These are phyloP conservation scores for Xylaria longipes DNA, from an alignment of 495 filamentous ascomycete genomes.

Conservation along the genomic window DNA sequence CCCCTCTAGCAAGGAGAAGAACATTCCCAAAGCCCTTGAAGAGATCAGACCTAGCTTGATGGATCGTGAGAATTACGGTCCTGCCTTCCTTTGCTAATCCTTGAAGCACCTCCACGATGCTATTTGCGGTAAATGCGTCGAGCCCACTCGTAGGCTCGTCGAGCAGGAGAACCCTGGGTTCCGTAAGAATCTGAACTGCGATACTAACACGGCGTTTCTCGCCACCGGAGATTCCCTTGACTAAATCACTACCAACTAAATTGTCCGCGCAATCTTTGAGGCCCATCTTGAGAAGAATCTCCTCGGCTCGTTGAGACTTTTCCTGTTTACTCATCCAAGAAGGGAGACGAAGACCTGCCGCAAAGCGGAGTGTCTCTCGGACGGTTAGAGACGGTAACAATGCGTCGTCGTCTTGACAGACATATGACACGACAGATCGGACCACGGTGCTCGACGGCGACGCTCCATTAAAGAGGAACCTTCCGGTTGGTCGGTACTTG, in stretches of 20 bases:
- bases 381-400: constrained; percentile 76
- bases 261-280: constrained; percentile 80
- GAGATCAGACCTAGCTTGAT: constrained; percentile 75
- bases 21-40: constrained; percentile 74
- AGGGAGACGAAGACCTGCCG: constrained; percentile 71
- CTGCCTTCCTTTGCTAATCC: constrained; percentile 74
- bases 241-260: constrained; percentile 69
- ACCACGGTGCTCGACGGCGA: constrained; percentile 68
- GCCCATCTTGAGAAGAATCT: constrained; percentile 74
- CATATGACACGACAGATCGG: constrained; percentile 73
- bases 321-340: constrained; percentile 68
- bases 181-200: constrained; percentile 76
- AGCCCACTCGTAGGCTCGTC: constrained; percentile 80
- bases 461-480: constrained; percentile 71
- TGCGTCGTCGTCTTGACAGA: constrained; percentile 78
- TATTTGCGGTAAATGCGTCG: constrained; percentile 77
- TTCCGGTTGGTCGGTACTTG: constrained; percentile 43
- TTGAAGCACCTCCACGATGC: constrained; percentile 73
- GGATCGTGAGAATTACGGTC: constrained; percentile 75
- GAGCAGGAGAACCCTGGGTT: constrained; percentile 70
- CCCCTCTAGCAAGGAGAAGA: constrained; percentile 72
- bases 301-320: constrained; percentile 70
- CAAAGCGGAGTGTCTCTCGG: constrained; percentile 71
- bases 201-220: constrained; percentile 79
- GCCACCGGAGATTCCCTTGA: constrained; percentile 79